phyloP scores from a whole-genome alignment of 768 basidiomycete species.

The Rhizopogon vinicolor region DNA sequence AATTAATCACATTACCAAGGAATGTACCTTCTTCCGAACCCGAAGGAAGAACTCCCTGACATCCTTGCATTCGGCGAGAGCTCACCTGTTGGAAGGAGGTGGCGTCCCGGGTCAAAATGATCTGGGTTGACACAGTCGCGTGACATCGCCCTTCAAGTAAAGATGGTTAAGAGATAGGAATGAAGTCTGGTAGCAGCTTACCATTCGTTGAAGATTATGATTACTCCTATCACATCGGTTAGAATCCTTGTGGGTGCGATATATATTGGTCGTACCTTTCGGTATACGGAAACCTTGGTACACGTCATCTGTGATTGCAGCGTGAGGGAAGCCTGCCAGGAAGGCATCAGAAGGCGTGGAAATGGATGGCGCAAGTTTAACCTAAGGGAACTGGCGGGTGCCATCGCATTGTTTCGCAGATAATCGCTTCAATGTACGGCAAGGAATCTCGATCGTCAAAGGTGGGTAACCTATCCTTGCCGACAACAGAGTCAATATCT shows the following conservation, averaged over 20 bases:
- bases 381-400: background rate
- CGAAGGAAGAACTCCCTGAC: background rate
- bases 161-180: background rate
- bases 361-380: background rate
- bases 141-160: background rate
- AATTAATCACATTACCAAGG: background rate
- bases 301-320: background rate
- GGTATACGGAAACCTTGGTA: background rate
- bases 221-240: background rate
- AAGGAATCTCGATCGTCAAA: background rate
- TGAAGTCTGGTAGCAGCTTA: background rate
- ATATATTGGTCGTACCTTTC: background rate
- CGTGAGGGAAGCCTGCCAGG: background rate
- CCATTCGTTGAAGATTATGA: background rate
- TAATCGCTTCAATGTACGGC: constrained; percentile 6
- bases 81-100: background rate
- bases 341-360: background rate
- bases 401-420: constrained; percentile 7
- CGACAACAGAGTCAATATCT: constrained; percentile 3
- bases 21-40: background rate
- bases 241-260: background rate
- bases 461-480: background rate
- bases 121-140: background rate
- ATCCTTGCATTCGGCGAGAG: background rate
- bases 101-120: background rate